Conservation (phyloP, 805 yeast genomes). For the Saccharomycopsis fibuligera region DNA sequence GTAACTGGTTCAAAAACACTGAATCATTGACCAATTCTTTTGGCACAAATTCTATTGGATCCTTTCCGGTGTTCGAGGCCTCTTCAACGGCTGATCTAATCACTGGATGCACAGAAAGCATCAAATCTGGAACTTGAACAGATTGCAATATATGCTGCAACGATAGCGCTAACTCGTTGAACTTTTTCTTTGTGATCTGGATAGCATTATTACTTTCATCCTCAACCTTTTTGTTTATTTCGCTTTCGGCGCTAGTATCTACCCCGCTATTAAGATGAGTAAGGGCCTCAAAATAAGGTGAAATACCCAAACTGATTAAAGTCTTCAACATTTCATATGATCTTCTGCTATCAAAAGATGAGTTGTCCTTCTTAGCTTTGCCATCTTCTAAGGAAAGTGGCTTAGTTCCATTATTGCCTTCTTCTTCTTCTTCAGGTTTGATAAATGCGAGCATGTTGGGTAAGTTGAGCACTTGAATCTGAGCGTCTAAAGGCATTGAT, state of each 20-base stretch:
- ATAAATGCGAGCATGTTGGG: constrained; percentile 25
- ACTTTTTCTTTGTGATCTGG: constrained; percentile 48
- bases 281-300: constrained; percentile 61
- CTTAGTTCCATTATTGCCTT: too few relatives aligned
- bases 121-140: constrained; percentile 61
- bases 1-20: constrained; percentile 58
- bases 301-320: constrained; percentile 55
- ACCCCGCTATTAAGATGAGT: constrained; percentile 21
- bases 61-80: constrained; percentile 23
- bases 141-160: constrained; percentile 62
- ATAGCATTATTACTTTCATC: constrained; percentile 28
- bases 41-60: constrained; percentile 28
- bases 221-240: constrained; percentile 8
- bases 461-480: constrained; percentile 31
- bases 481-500: constrained; percentile 26
- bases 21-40: constrained; percentile 42
- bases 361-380: neutral
- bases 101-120: constrained; percentile 43
- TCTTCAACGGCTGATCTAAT: constrained; percentile 35
- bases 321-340: constrained; percentile 50
- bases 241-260: constrained; percentile 9
- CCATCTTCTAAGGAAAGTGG: neutral
- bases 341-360: constrained; percentile 13
- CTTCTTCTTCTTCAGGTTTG: neutral
- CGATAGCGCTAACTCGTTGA: constrained; percentile 62